Conservation (phyloP, 225 moss, liverwort and hornwort genomes). For the Sphagnum contortum region DNA sequence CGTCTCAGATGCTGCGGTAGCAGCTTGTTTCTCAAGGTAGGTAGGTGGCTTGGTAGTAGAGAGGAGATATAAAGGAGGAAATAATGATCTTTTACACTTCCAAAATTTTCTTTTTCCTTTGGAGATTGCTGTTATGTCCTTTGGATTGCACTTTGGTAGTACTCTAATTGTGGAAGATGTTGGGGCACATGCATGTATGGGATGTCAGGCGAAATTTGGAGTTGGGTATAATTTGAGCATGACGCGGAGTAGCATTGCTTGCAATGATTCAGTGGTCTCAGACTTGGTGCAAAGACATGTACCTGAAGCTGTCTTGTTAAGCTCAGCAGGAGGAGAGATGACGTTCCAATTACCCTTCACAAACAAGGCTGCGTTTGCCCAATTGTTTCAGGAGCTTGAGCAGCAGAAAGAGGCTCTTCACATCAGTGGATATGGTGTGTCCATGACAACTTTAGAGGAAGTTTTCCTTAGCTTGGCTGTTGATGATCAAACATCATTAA, state of each 20-base stretch:
- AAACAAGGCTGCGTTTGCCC: conserved; percentile 65
- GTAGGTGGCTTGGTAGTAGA: background rate
- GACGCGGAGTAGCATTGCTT: conserved; percentile 64
- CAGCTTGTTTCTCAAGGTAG: conserved; percentile 90
- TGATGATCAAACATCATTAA: conserved; percentile 9
- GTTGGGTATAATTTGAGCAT: conserved; percentile 92
- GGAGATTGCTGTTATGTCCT: too few relatives aligned
- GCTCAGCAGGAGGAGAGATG: conserved; percentile 87
- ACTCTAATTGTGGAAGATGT: too few relatives aligned
- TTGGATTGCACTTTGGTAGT: too few relatives aligned
- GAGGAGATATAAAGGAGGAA: background rate
- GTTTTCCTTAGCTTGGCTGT: conserved; percentile 82
- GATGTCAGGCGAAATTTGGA: conserved; percentile 75
- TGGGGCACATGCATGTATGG: too few relatives aligned
- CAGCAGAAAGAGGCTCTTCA: conserved; percentile 45
- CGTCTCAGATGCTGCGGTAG: conserved; percentile 88
- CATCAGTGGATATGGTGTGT: conserved; percentile 83
- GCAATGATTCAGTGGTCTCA: conserved; percentile 51
- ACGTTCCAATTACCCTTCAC: conserved; percentile 72
- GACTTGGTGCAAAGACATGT: conserved; percentile 50
- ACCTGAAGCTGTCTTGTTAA: conserved; percentile 55
- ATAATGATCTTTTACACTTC: background rate
- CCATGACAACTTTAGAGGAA: conserved; percentile 97
- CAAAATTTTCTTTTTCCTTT: too few relatives aligned
- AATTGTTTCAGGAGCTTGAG: conserved; percentile 69